phyloP scores from a whole-genome alignment of 208 protist genomes.

The Trypanosoma congolense region DNA sequence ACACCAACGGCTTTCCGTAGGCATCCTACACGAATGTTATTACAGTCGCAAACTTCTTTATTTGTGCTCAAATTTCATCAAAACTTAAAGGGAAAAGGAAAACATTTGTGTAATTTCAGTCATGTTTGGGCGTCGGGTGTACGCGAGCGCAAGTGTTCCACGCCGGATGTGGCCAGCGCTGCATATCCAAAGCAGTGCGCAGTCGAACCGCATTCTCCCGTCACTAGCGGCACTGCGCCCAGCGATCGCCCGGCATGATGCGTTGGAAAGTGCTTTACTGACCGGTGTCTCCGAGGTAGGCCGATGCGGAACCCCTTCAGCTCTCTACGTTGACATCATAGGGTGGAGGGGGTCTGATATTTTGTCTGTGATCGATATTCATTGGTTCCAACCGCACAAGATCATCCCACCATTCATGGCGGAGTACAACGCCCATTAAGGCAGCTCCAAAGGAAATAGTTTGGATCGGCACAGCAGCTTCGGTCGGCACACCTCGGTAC shows the following conservation, averaged over 20 bases:
- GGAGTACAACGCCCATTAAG: too few species aligned
- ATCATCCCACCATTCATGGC: conserved; percentile 1
- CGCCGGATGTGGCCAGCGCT: conserved; percentile 60
- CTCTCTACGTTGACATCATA: neutral
- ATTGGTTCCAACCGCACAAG: conserved; percentile 3
- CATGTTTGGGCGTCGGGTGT: conserved; percentile 85
- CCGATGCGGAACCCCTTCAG: neutral
- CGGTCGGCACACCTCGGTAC: too few species aligned
- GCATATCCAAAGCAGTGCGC: conserved; percentile 57
- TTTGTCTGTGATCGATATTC: neutral
- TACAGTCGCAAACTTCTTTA: too few species aligned
- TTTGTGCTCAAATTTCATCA: too few species aligned
- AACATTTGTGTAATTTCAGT: neutral
- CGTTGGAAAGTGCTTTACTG: neutral
- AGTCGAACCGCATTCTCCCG: conserved; percentile 58
- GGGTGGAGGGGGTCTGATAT: neutral
- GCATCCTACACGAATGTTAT: too few species aligned
- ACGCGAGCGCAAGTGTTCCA: conserved; percentile 66
- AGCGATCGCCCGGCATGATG: neutral
- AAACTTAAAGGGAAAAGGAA: neutral
- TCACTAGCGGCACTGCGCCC: conserved; percentile 38
- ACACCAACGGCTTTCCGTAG: too few species aligned
- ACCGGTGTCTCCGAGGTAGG: neutral
- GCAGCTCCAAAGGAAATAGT: too few species aligned
- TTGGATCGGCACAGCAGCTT: too few species aligned